phyloP scores from a whole-genome alignment of 208 protist species.

The Vickermania ingenoplastis region DNA sequence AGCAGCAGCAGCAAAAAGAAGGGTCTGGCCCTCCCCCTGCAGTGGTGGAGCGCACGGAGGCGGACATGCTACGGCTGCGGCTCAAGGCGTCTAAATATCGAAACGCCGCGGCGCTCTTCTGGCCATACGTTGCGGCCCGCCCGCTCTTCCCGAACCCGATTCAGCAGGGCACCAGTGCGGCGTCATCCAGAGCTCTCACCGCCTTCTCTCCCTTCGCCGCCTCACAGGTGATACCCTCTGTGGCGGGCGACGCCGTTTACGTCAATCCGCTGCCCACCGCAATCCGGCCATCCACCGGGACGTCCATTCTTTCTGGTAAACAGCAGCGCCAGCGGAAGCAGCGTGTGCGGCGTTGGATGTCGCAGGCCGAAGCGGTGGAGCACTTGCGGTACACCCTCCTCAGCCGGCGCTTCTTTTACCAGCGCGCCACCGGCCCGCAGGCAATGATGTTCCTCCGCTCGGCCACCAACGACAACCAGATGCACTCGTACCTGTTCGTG shows the following conservation, averaged over 20 bases:
- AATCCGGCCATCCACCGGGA: too few relatives aligned
- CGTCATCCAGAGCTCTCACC: neutral
- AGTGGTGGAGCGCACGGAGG: conserved; percentile 3
- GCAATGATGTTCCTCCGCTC: neutral
- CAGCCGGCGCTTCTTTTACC: neutral
- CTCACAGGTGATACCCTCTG: neutral
- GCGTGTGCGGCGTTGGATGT: conserved; percentile 11
- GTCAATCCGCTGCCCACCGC: neutral
- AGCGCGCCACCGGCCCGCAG: neutral
- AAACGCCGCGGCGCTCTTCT: conserved; percentile 3
- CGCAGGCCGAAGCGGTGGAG: conserved; percentile 26
- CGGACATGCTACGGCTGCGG: neutral
- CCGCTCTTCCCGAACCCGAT: neutral
- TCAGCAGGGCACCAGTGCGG: neutral
- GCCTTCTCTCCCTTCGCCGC: neutral
- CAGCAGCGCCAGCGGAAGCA: neutral
- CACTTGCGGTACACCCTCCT: neutral
- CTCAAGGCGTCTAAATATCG: neutral
- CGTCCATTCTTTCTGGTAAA: neutral
- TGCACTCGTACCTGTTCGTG: conserved; percentile 22
- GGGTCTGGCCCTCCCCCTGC: too few relatives aligned
- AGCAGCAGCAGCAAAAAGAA: neutral
- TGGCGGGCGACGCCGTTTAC: too few relatives aligned
- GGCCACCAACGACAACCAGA: conserved; percentile 25
- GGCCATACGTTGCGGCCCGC: neutral